Base-by-base conservation (phyloP, 108 stramenopile genomes). In the Bacterosira constricta region DNA sequence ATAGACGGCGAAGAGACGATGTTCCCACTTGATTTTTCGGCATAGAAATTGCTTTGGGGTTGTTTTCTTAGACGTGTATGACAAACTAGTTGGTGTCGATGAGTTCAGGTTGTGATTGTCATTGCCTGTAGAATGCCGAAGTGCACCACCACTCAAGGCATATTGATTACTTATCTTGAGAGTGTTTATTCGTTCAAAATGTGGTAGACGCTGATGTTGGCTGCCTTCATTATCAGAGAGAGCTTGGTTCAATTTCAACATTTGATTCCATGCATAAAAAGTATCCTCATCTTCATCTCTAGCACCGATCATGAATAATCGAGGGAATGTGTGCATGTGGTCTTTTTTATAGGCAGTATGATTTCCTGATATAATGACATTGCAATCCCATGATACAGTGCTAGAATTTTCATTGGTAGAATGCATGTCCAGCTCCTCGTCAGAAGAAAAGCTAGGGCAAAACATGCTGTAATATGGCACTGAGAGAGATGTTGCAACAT, bases 221-320 rank as follows among this genome's bases (percentile, higher is more conserved):
- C 15, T 21, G 23, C 50, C 36, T 29, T 26, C 17, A 4, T 49
- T 23, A 49, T 21, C 47, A 0, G 45, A 50, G 29, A 49, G 32
- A 29, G 23, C 34, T 32, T 38, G 35, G 32, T 46, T 44, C 11
- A 75, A 26, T 1, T 46, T 44, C 11, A 75, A 26, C 1, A 23
- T 49, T 18, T 49, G 7, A 15, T 59, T 37, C 77, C 77, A 78
- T n/a, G 30, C 39, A 21, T 35, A 31, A 37, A 64, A 78, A 6
- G 77, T 78, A 60, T 78, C 63, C 42, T 70, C 63, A 3, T 50
- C 56, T 44, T 66, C 56, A 17, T 47, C 57, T 30, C 77, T 51
- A 30, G 77, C 77, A n/a, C 77, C 77, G 50, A 78, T 70, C 77
- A 78, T 67, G 37, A 78, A 69, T 25, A 78, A 70, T 38, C 46